Base-by-base conservation (phyloP, 805 yeast species). In the Wickerhamomyces chambardii region DNA sequence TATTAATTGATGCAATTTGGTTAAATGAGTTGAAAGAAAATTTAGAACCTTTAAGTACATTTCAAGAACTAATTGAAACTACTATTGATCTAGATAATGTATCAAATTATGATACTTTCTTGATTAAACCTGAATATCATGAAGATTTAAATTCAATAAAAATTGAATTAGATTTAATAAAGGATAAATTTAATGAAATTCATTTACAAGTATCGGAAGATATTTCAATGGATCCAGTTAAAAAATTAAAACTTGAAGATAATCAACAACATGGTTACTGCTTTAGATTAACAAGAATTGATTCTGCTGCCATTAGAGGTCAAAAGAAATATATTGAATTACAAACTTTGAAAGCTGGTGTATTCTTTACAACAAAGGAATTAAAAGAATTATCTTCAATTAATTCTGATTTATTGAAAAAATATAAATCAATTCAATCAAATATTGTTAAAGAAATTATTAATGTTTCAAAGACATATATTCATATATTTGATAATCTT, bases 191-290 rank as follows among this genome's bases (percentile, higher is more conserved):
- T 42, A 64, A 69, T 36, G 55, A 62, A 3, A 69, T 77, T 31
- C 95, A 87, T 53, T 54, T 62, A 29, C 68, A 69, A 6, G 78
- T 78, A 4, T 85, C 82, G 2, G 84, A 79, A 25, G 92, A 82
- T 45, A 68, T 92, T 27, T 72, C 73, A 12, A 75, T 87, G 58
- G 97, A 89, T 40, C 66, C 81, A 4, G 95, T 85, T 38, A 86
- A 87, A 61, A 87, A 87, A 56, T 68, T 92, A 44, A 92, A 92
- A 55, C 61, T 92, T 33, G 98, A 92, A 54, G 75, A 82, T 36
- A 95, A 90, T 52, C 83, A 73, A 42, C 75, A 72, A 19, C 94
- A 85, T 56, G 97, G 97, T 16, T 89, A 95, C 95, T 86, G 96
- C 56, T 75, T 90, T 69, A 69, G 97, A 46, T 72, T 92, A 17